phyloP scores from a whole-genome alignment of 768 basidiomycete species.

The Amanita pallidorosea region DNA sequence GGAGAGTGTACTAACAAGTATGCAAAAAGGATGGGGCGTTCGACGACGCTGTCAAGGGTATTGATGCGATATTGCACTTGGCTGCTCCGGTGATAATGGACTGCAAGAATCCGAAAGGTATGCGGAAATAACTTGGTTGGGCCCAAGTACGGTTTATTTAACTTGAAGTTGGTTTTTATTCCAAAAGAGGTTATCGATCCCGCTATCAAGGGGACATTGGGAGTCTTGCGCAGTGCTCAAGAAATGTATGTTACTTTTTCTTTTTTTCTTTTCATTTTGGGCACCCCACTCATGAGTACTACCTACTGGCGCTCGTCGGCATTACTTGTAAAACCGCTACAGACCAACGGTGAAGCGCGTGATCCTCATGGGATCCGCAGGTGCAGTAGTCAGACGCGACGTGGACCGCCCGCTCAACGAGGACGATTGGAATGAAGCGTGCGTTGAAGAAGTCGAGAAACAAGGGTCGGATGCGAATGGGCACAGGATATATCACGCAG shows the following conservation, averaged over 20 bases:
- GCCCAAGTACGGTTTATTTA: too few relatives aligned
- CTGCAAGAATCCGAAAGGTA: slow-evolving; percentile 29
- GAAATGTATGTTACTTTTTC: slow-evolving; percentile 33
- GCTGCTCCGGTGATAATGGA: slow-evolving; percentile 50
- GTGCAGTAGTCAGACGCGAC: slow-evolving; percentile 26
- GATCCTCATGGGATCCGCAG: slow-evolving; percentile 56
- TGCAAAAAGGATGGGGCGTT: slow-evolving; percentile 48
- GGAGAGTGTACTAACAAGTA: too few relatives aligned
- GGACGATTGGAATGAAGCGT: slow-evolving; percentile 49
- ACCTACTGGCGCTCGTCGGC: neutral
- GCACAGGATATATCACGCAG: slow-evolving; percentile 42
- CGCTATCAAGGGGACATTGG: slow-evolving; percentile 60
- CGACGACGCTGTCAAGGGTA: slow-evolving; percentile 67
- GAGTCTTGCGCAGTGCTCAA: slow-evolving; percentile 46
- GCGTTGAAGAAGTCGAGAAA: slow-evolving; percentile 32
- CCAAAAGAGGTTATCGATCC: slow-evolving; percentile 41
- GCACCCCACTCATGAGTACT: neutral
- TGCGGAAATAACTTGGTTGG: neutral
- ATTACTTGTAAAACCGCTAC: neutral
- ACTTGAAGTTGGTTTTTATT: too few relatives aligned
- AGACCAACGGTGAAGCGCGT: slow-evolving; percentile 45
- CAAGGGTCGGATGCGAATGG: slow-evolving; percentile 32
- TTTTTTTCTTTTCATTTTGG: too few relatives aligned
- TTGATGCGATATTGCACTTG: slow-evolving; percentile 61
- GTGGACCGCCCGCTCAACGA: slow-evolving; percentile 25